Evolutionary conservation across 352 stramenopile genomes (phyloP).

Genomic region (Phytophthora crassamura): DNA sequence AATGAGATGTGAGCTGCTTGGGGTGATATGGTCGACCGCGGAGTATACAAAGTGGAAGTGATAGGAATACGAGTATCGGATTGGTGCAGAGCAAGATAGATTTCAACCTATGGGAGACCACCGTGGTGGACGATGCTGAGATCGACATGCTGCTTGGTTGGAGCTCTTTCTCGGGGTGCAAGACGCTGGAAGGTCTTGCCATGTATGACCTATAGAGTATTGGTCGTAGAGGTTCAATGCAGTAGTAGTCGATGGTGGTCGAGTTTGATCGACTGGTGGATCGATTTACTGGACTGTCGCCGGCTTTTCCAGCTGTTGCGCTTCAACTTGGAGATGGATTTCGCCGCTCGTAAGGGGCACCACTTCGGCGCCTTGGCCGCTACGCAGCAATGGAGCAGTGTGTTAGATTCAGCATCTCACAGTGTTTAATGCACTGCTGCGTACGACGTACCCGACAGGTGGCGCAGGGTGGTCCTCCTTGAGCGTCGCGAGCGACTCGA

Average conservation of each 20-base stretch:
- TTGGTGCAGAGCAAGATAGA: conserved; percentile 1
- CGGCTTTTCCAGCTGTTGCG: conserved; percentile 39
- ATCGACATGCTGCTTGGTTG: not conserved
- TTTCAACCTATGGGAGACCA: conserved; percentile 19
- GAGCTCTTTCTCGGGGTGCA: too few species aligned
- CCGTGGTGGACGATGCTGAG: conserved; percentile 20
- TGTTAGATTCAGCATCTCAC: not conserved
- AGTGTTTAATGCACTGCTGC: not conserved
- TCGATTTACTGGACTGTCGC: conserved; percentile 24
- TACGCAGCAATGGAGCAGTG: conserved; percentile 12
- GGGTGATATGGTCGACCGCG: not conserved
- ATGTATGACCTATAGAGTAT: too few species aligned
- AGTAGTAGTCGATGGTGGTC: not conserved
- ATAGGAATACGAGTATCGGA: not conserved
- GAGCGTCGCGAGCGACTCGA: conserved; percentile 69
- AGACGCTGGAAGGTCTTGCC: too few species aligned
- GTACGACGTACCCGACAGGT: conserved; percentile 10
- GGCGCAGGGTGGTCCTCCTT: conserved; percentile 51
- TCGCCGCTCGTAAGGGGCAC: conserved; percentile 62
- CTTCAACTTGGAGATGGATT: conserved; percentile 75
- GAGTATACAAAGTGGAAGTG: conserved; percentile 25
- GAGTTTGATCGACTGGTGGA: not conserved
- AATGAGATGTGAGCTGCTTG: conserved; percentile 19
- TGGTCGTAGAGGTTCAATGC: not conserved
- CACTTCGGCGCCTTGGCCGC: conserved; percentile 57